Evolutionary conservation across 768 basidiomycete species (phyloP), one percentile per base, ranked within the genome.

Genomic region (Hericium coralloides): DNA sequence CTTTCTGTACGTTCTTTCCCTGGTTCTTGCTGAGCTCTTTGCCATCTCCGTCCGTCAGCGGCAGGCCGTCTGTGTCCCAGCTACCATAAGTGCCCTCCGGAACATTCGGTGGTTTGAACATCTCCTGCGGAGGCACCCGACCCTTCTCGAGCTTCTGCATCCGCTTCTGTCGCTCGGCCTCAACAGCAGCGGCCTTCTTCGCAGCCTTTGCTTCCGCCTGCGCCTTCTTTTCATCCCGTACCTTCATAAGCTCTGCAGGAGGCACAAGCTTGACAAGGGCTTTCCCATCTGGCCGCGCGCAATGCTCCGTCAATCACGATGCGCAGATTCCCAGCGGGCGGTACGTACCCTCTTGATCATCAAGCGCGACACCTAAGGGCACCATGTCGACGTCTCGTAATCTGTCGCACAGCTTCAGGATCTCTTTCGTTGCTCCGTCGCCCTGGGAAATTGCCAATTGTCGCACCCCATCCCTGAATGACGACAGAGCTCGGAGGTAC

Each of bases 211-310:
- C 90, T 59, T 87, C 85, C 17, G 75, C 75, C 52, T 79, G 78
- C 3, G 83, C 86, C 6, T 82, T 80, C 72, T 97, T 98, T 66
- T 94, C 94, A 59, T 98, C 94, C 49, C 94, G 83, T 2, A 84
- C 86, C 66, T 78, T 85, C 62, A 94, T 82, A 39, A 99, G 76
- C 56, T 90, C 83, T 12, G 82, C 80, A 2, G 95, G 85, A 39
- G 90, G 75, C 23, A 95, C 90, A 45, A 98, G 77, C 71, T 98
- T 98, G 58, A 97, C 89, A 31, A 98, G 83, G 3, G 95, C 95
- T 65, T 84, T 85, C n/a, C 95, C 95, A 74, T 95, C 94, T 94
- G 57, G 55, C 52, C 31, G 31, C 31, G 31, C 31, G 8, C 31
- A 9, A 31, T 31, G 31, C 8, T 31, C 31, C 6, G 31, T 31